Base-by-base conservation (phyloP, 352 stramenopile genomes). In the Globisporangium iwayamae region DNA sequence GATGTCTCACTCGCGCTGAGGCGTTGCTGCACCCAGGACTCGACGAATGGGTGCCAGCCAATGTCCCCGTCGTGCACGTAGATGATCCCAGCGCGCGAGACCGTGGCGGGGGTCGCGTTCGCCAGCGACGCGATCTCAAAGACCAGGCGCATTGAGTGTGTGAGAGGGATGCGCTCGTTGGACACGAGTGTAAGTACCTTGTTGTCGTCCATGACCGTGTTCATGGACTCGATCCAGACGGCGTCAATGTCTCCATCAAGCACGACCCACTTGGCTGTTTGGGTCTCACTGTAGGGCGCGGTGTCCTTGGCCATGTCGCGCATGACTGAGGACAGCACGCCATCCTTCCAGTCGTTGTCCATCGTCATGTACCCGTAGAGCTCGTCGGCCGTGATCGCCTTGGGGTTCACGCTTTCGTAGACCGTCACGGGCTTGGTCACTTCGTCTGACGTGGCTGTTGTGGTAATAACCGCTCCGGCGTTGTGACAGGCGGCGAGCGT, bases 311-410 rank as follows among this genome's bases (percentile, higher is more conserved):
- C 91, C 96, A 98, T 99, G 67, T 93, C 96, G 56, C 97, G 91
- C 96, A 99, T 98, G 45, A 98, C 96, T 25, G 96, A 96, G 18
- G 90, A 98, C 25, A 99, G 62, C 8, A 98, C 93, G 34, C 96
- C 96, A 73, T 99, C 96, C 73, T 98, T 98, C 96, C 96, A 99
- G 78, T 99, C 96, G 56, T 98, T 98, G n/a, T 96, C 86, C 3
- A 98, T 76, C 20, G 93, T 98, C 94, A 98, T 98, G 76, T 96
- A 98, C 39, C 95, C 91, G 65, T 97, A 98, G 16, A 98, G 67
- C 69, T 98, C 94, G 61, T 98, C 89, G 0, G 89, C 88, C 10
- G 83, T 96, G 22, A 99, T 90, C 13, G 92, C 69, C 69, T 99
- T 99, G 0, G 96, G 96, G 69, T 98, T 99, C 0, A 98, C 89